A percentile compares a stretch with the other conserved stretches of the same genome.
Evolutionary conservation across 257 asterid genomes (phyloP).

Genomic region (Mitragyna speciosa): DNA sequence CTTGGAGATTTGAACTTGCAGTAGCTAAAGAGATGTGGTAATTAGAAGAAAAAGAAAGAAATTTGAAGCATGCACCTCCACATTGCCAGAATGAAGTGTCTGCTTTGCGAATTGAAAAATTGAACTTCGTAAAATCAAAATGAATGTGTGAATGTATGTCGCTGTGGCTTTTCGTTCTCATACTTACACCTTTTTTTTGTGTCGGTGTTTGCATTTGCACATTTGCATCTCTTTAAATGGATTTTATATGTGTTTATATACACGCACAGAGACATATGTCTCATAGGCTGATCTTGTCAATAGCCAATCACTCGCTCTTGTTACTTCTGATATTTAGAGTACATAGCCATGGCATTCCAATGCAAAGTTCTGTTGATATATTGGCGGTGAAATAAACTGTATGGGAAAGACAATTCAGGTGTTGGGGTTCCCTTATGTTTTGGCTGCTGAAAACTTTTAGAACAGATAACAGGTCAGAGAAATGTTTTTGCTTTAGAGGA

Average conservation of each 20-base stretch:
- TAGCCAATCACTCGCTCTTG: not conserved
- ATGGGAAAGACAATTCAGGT: conserved; percentile 44
- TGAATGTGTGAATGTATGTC: not conserved
- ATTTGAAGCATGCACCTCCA: not conserved
- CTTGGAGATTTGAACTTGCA: not conserved
- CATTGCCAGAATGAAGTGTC: not conserved
- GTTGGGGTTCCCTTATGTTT: conserved; percentile 54
- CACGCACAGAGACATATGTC: too few species aligned
- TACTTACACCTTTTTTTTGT: not conserved
- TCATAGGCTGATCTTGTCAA: too few species aligned
- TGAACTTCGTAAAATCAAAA: too few species aligned
- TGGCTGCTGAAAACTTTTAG: conserved; percentile 49
- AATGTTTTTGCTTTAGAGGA: too few species aligned
- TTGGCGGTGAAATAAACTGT: conserved; percentile 10
- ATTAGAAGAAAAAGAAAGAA: not conserved
- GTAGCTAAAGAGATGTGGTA: not conserved
- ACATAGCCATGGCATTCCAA: not conserved
- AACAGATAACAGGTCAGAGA: conserved; percentile 25
- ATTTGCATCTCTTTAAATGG: not conserved
- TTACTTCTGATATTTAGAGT: not conserved
- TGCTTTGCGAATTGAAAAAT: not conserved
- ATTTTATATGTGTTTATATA: not conserved
- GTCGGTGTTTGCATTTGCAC: not conserved
- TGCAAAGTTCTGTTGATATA: not conserved
- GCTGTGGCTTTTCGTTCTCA: not conserved